Evolutionary conservation across 2,329 filamentous ascomycete genomes (phyloP), one percentile per base, ranked within the genome.

Genomic region (Teratosphaeria zuluensis): DNA sequence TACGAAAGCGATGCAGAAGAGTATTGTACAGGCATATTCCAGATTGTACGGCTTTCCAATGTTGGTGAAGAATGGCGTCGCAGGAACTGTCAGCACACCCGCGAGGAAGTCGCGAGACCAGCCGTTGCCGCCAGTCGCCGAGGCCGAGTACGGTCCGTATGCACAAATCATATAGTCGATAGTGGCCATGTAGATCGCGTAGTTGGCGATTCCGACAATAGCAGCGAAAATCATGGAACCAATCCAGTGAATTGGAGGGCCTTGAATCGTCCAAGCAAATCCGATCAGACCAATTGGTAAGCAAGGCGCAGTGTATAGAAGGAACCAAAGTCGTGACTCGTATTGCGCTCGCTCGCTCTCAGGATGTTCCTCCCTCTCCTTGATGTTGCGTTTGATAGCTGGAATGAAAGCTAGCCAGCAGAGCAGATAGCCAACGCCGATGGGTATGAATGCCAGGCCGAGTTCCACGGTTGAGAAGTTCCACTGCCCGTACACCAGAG

Each of bases 141-240:
- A 89, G 1, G 87, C 86, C 1, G 86, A 85, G 70, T 90, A 90
- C 0, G 84, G 84, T 0, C 87, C 88, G 66, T 90, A 88, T 0
- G 86, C 84, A 64, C 84, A 85, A 38, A 89, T 82, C 82, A 89
- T 89, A 74, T 90, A 90, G 71, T 90, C 85, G 63, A 89, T 87
- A 1, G 86, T 88, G 1, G 86, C 84, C 83, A 88, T 88, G 74
- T 89, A 89, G 59, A 63, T 64, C 30, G 69, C 58, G 58, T 73
- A 73, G 67, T 91, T 90, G 58, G 87, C 87, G 54, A 90, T 86
- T 32, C 86, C 88, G 48, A 91, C 83, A 55, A 90, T 77, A 16
- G 80, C 81, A 0, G 81, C 79, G 61, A 87, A 89, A 32, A 89
- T 73, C 78, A 87, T 84, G 9, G 84, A 84, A 0, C 80, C 85